Percentiles rank a stretch among this genome's conserved stretches.
These are phyloP conservation scores for Pyricularia sp. DNA, from an alignment of 2,329 filamentous ascomycete species.

Conservation along the genomic window DNA sequence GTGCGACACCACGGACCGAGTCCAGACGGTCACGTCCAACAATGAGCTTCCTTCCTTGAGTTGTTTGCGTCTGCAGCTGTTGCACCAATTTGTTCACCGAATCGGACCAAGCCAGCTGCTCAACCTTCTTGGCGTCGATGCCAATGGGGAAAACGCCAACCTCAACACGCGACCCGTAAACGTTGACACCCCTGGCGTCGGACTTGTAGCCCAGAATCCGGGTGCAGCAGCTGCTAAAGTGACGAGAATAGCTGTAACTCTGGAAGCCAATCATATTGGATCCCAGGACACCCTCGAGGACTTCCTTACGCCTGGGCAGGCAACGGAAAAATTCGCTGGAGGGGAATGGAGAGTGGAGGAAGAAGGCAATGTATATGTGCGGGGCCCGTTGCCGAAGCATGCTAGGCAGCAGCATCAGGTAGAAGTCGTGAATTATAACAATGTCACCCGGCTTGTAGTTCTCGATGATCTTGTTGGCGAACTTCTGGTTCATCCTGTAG, in stretches of 20 bases:
- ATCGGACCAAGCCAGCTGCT: slow-evolving; percentile 63
- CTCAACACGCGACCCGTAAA: slow-evolving; percentile 79
- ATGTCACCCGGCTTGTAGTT: slow-evolving; percentile 90
- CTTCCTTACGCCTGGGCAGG: slow-evolving; percentile 77
- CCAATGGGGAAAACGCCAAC: slow-evolving; percentile 93
- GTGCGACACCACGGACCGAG: slow-evolving; percentile 85
- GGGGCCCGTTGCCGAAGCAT: slow-evolving; percentile 79
- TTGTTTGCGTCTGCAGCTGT: slow-evolving; percentile 60
- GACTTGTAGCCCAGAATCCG: slow-evolving; percentile 86
- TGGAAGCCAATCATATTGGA: slow-evolving; percentile 94
- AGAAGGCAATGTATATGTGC: slow-evolving; percentile 91
- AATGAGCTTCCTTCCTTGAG: slow-evolving; percentile 87
- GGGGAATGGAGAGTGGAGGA: slow-evolving; percentile 87
- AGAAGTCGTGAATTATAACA: slow-evolving; percentile 89
- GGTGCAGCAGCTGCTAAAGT: slow-evolving; percentile 91
- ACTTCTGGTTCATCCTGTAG: slow-evolving; percentile 84
- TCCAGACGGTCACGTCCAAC: slow-evolving; percentile 92
- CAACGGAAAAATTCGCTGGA: slow-evolving; percentile 94
- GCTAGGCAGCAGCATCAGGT: slow-evolving; percentile 80
- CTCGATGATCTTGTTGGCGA: slow-evolving; percentile 80
- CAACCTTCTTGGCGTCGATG: slow-evolving; percentile 77
- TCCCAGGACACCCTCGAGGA: slow-evolving; percentile 81
- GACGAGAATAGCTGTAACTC: slow-evolving; percentile 87
- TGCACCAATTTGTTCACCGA: slow-evolving; percentile 62
- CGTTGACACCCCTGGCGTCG: slow-evolving; percentile 75